These are phyloP conservation scores for Hymenoscyphus occultus DNA, from an alignment of 2,329 filamentous ascomycete species.

Conservation along the genomic window DNA sequence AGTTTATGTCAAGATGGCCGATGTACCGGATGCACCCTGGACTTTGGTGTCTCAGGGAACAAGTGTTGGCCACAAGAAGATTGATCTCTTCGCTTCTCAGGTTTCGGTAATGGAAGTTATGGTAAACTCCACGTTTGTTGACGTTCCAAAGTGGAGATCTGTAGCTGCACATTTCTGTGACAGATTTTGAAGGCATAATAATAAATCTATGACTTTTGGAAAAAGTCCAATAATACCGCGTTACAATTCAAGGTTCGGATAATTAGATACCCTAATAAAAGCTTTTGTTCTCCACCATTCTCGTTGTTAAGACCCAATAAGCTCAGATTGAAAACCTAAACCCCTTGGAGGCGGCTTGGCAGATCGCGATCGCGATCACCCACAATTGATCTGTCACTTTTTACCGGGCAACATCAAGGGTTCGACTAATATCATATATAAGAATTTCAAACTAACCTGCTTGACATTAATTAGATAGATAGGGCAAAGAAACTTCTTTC, in stretches of 20 bases:
- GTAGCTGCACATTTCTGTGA: constrained; percentile 28
- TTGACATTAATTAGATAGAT: too few species aligned
- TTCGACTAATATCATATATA: too few species aligned
- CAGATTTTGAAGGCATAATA: background rate
- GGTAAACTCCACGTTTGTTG: constrained; percentile 30
- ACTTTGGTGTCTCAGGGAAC: constrained; percentile 28
- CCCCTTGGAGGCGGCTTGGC: too few species aligned
- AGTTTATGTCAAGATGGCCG: constrained; percentile 25
- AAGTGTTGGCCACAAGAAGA: constrained; percentile 31
- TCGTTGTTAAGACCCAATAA: too few species aligned
- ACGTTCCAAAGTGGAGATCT: constrained; percentile 29
- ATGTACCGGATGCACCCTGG: constrained; percentile 21
- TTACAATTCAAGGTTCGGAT: background rate
- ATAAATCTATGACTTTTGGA: background rate
- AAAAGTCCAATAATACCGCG: background rate
- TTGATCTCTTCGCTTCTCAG: constrained; percentile 25
- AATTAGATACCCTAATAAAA: background rate
- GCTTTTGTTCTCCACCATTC: background rate
- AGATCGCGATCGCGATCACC: too few species aligned
- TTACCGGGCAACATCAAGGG: too few species aligned
- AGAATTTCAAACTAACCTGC: too few species aligned
- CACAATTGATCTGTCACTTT: too few species aligned
- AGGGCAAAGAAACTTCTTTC: too few species aligned
- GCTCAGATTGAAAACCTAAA: too few species aligned
- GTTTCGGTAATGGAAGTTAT: constrained; percentile 26